phyloP scores from a whole-genome alignment of 2,329 filamentous ascomycete genomes.

The Beauveria medogensis region DNA sequence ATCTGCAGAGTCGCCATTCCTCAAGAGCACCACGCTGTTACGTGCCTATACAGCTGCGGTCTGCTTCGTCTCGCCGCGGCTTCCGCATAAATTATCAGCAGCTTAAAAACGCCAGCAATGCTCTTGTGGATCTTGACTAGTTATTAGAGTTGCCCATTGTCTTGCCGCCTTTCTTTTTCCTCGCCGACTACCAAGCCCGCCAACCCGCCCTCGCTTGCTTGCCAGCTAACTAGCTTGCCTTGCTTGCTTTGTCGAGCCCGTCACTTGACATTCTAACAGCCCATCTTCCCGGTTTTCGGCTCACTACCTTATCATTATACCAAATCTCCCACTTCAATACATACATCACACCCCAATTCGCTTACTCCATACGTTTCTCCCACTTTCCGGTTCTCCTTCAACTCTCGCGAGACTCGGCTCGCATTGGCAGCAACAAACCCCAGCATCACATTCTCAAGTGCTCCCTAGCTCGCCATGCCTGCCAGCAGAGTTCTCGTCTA shows the following conservation, averaged over 20 bases:
- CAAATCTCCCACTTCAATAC: background rate
- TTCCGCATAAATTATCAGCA: background rate
- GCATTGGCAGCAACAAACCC: background rate
- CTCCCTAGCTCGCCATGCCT: constrained; percentile 20
- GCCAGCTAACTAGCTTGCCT: background rate
- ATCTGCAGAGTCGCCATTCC: no score
- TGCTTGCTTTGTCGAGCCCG: background rate
- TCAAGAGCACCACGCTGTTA: no score
- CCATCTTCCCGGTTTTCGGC: constrained; percentile 1
- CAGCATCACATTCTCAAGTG: background rate
- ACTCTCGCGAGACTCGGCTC: background rate
- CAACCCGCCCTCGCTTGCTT: background rate
- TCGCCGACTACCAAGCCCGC: background rate
- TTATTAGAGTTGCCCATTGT: background rate
- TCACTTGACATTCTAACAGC: background rate
- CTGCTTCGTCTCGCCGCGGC: background rate
- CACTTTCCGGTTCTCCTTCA: background rate
- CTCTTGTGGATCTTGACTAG: background rate
- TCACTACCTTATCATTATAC: constrained; percentile 7
- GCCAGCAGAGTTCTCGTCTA: constrained; percentile 55
- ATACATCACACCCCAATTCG: background rate
- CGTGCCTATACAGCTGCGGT: no score
- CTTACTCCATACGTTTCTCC: background rate
- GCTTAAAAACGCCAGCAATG: background rate
- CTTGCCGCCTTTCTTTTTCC: background rate